Percentiles rank a stretch among this genome's conserved stretches.
Evolutionary conservation across 306 rosid species (phyloP).

Genomic region (Pyrus pyrifolia): DNA sequence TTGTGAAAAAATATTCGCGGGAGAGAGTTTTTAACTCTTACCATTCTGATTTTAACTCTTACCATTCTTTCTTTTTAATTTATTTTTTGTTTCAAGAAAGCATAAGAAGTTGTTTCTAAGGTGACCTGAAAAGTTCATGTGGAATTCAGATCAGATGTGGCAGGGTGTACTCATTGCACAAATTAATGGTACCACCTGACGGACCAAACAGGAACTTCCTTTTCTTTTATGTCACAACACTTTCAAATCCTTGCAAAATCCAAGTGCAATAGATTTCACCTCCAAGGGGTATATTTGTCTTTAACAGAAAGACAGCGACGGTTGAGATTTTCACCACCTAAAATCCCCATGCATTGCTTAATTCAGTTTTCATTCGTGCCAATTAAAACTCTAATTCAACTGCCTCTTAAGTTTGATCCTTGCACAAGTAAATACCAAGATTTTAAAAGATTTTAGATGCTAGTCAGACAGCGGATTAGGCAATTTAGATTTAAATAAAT

Average conservation of each 20-base stretch:
- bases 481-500: no score
- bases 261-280: neutral
- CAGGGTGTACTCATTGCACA: neutral
- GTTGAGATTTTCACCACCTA: constrained; percentile 15
- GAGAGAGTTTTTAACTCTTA: no score
- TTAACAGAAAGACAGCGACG: constrained; percentile 5
- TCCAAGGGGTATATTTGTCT: constrained; percentile 22
- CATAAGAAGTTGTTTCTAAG: neutral
- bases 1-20: no score
- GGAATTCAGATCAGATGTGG: neutral
- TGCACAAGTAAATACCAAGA: no score
- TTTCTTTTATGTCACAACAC: constrained; percentile 9
- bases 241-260: constrained; percentile 10
- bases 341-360: constrained; percentile 5
- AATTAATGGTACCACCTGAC: neutral
- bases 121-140: constrained; percentile 8
- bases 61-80: neutral
- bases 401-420: neutral
- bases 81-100: neutral
- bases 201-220: neutral
- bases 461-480: no score
- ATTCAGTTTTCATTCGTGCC: neutral
- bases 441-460: no score
- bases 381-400: neutral
- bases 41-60: no score